Percentiles rank a stretch among this genome's conserved stretches.
Evolutionary conservation across 169 alveolate genomes (phyloP).

Genomic region (Plasmodium fragile): DNA sequence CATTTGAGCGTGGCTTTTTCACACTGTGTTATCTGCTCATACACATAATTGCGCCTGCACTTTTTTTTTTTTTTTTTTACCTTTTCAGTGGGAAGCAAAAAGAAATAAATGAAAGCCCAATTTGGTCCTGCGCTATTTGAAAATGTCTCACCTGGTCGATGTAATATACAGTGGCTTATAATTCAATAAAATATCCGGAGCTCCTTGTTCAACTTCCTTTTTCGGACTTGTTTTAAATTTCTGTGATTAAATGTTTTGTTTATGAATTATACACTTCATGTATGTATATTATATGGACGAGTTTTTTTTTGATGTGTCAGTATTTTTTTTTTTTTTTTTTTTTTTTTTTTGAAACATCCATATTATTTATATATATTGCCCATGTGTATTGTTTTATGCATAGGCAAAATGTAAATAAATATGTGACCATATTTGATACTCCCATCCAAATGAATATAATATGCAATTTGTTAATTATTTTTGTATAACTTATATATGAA

Average conservation of each 20-base stretch:
- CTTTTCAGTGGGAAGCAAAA: constrained; percentile 24
- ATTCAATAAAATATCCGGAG: constrained; percentile 1
- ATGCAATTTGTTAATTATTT: not conserved
- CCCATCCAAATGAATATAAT: not conserved
- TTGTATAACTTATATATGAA: not conserved
- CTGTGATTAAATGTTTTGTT: constrained; percentile 35
- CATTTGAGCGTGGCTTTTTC: not conserved
- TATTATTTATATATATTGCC: not conserved
- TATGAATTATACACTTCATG: not conserved
- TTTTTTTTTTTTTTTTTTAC: not conserved
- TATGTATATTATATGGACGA: not conserved
- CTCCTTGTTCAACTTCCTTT: not conserved
- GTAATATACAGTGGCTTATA: constrained; percentile 48
- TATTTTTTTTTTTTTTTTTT: not conserved
- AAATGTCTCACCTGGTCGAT: constrained; percentile 7
- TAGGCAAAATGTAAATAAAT: not conserved
- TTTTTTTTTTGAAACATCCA: not conserved
- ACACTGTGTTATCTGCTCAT: not conserved
- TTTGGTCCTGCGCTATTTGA: not conserved
- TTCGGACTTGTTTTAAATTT: constrained; percentile 20
- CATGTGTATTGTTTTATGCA: not conserved
- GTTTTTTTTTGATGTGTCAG: not conserved
- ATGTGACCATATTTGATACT: not conserved
- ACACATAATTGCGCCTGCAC: not conserved
- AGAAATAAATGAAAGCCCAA: constrained; percentile 13